A percentile compares a stretch with the other conserved stretches of the same genome.
phyloP scores from a whole-genome alignment of 2,329 filamentous ascomycete species.

The Alternaria ethzedia region DNA sequence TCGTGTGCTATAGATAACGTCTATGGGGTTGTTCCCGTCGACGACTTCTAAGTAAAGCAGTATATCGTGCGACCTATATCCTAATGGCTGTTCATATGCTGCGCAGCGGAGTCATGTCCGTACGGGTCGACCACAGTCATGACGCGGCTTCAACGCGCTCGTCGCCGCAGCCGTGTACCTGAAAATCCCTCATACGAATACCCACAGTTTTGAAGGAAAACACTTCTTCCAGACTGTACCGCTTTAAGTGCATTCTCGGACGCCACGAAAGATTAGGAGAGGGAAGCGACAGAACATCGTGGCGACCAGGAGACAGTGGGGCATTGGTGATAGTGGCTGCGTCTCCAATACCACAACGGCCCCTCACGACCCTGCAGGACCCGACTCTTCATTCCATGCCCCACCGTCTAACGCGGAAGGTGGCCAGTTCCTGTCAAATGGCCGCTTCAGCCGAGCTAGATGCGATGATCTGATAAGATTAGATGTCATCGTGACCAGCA shows the following conservation, averaged over 20 bases:
- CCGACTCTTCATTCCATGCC: background rate
- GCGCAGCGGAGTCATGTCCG: background rate
- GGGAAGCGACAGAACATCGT: background rate
- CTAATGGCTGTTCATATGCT: background rate
- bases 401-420: background rate
- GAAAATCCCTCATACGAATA: background rate
- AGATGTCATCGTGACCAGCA: conserved; percentile 9
- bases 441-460: background rate
- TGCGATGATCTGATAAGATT: conserved; percentile 25
- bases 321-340: conserved; percentile 10
- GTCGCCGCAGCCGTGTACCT: background rate
- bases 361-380: background rate
- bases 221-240: background rate
- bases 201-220: background rate
- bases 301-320: background rate
- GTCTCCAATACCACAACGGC: conserved; percentile 3
- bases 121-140: background rate
- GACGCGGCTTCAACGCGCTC: background rate
- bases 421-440: background rate
- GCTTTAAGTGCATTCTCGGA: background rate
- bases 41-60: background rate
- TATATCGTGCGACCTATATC: background rate
- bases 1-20: background rate
- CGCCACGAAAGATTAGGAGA: background rate
- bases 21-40: background rate